Evolutionary conservation across 257 asterid genomes (phyloP), one percentile per base, ranked within the genome.

Genomic region (Echium plantagineum): DNA sequence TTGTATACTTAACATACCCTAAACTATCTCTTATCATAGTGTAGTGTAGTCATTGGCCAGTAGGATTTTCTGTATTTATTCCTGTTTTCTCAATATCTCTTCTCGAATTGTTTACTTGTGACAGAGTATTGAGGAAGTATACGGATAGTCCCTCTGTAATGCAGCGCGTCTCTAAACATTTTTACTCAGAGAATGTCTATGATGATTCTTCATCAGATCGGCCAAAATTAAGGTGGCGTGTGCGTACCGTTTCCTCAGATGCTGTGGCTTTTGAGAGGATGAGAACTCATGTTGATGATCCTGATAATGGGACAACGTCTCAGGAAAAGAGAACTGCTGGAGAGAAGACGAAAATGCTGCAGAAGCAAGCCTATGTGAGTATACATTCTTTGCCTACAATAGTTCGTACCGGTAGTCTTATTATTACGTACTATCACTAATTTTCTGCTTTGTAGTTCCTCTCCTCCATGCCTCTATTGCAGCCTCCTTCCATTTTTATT

Each of bases 101-200:
- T 28, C 55, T 66, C 56, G 13, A 31, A 54, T 30, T 55, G 46
- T 71, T 69, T 68, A 55, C 4, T 19, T 38, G 38, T 66, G 68
- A 52, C 74, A 90, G 98, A 81, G 63, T 90, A 85, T 35, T 87
- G 83, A 70, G 47, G 67, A 80, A 58, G 68, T 65, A 73, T 60
- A 68, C 26, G 42, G 28, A 72, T 58, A 55, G 81, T 63, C 85
- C 85, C 7, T 66, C 64, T 73, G 75, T 73, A 56, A 57, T 69
- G 67, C 69, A 66, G 62, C 75, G 57, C 10, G 62, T 81, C 67
- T 80, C 91, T 30, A 83, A 83, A 76, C 76, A 83, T 69, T 90
- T 85, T 35, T 81, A 77, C 76, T 62, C 76, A 0, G 95, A 87
- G 75, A 67, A 78, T 75, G 94, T 87, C 55, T 83, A 74, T 59